These are phyloP conservation scores for Ambrosia trifida DNA, from an alignment of 129 eudicot genomes.

Conservation along the genomic window DNA sequence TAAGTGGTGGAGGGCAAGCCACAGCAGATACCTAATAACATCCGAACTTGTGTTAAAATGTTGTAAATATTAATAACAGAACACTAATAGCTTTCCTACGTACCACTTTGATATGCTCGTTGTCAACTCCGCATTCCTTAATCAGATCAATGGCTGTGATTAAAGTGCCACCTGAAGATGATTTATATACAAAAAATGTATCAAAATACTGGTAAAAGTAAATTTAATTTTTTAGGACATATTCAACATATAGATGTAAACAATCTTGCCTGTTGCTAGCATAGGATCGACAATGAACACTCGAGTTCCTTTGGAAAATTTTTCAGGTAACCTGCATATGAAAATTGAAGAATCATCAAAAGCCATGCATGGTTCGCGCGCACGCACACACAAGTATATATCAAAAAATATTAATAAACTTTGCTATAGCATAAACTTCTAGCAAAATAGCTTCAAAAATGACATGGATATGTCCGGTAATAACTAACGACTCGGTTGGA, in stretches of 20 bases:
- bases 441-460: neutral
- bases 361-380: neutral
- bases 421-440: too few species aligned
- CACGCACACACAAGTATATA: neutral
- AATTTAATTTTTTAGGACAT: neutral
- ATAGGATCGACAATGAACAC: conserved; percentile 90
- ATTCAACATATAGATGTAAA: neutral
- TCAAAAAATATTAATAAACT: neutral
- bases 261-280: conserved; percentile 88
- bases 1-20: conserved; percentile 94
- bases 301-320: conserved; percentile 70
- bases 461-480: neutral
- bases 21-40: conserved; percentile 65
- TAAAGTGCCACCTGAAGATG: conserved; percentile 78
- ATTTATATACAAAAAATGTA: conserved; percentile 13
- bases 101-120: conserved; percentile 89
- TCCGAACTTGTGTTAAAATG: neutral
- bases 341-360: conserved; percentile 16
- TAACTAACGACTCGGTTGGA: conserved; percentile 4
- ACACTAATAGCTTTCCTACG: conserved; percentile 20
- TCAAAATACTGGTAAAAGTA: conserved; percentile 1
- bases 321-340: conserved; percentile 69
- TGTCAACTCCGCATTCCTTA: conserved; percentile 76
- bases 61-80: neutral
- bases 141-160: conserved; percentile 71